phyloP scores from a whole-genome alignment of 805 yeast species.

The Ogataea pilisensis region DNA sequence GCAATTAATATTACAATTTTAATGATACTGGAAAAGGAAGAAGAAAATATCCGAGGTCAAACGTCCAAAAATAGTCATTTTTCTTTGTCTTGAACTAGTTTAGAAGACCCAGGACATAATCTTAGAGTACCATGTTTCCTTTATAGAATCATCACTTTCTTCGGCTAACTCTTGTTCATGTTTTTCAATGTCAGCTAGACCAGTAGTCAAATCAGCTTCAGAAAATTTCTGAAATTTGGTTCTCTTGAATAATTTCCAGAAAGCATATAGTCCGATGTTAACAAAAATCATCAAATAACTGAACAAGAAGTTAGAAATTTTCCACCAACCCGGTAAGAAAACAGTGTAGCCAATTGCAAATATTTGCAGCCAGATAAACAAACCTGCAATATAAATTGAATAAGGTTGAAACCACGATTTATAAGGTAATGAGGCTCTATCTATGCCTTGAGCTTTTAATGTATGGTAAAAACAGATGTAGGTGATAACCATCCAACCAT shows the following conservation, averaged over 20 bases:
- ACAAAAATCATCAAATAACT: constrained; percentile 38
- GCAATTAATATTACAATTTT: no score
- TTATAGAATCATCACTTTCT: constrained; percentile 22
- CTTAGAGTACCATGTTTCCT: not conserved
- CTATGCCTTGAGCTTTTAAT: constrained; percentile 35
- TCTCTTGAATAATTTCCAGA: constrained; percentile 35
- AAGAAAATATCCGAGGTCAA: no score
- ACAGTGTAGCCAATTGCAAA: constrained; percentile 36
- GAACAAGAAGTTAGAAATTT: constrained; percentile 35
- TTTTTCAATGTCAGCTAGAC: constrained; percentile 35
- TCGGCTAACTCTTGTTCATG: constrained; percentile 28
- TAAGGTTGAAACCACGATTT: constrained; percentile 38
- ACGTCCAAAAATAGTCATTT: no score
- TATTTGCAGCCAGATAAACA: constrained; percentile 32
- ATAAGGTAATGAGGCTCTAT: constrained; percentile 35
- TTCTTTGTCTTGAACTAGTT: no score
- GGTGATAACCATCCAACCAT: constrained; percentile 39
- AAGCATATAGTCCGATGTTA: constrained; percentile 31
- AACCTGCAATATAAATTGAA: constrained; percentile 16
- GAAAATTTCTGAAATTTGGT: constrained; percentile 31
- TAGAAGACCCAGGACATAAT: not conserved
- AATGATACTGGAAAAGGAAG: no score
- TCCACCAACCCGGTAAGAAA: constrained; percentile 23
- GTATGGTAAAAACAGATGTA: constrained; percentile 41
- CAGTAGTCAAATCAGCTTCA: constrained; percentile 37